These are phyloP conservation scores for Hymenoscyphus occultus DNA, from an alignment of 2,329 filamentous ascomycete species.

Conservation along the genomic window DNA sequence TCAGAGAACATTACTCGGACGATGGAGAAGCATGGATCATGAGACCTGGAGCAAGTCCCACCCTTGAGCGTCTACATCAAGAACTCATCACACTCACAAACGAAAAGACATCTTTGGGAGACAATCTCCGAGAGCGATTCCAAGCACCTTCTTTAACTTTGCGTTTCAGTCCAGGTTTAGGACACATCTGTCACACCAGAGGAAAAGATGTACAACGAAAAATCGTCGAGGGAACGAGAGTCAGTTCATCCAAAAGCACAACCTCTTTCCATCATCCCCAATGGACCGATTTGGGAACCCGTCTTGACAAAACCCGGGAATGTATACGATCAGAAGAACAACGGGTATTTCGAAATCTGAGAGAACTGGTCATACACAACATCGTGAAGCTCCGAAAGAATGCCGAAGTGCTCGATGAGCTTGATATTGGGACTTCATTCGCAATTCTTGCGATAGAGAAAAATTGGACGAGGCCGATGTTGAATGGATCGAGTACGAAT, in stretches of 20 bases:
- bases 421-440: slow-evolving; percentile 87
- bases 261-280: slow-evolving; percentile 78
- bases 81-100: slow-evolving; percentile 58
- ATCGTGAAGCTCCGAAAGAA: slow-evolving; percentile 85
- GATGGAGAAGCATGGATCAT: slow-evolving; percentile 63
- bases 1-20: slow-evolving; percentile 57
- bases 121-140: slow-evolving; percentile 59
- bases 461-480: slow-evolving; percentile 66
- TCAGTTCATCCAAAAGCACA: slow-evolving; percentile 80
- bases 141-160: slow-evolving; percentile 66
- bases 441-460: slow-evolving; percentile 75
- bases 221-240: slow-evolving; percentile 42
- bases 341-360: slow-evolving; percentile 70
- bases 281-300: slow-evolving; percentile 79
- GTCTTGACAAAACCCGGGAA: slow-evolving; percentile 72
- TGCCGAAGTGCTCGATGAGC: slow-evolving; percentile 85
- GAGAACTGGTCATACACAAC: slow-evolving; percentile 73
- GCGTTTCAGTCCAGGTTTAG: slow-evolving; percentile 81
- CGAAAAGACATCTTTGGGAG: slow-evolving; percentile 60
- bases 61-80: slow-evolving; percentile 64
- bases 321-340: slow-evolving; percentile 84
- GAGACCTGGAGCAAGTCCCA: slow-evolving; percentile 64
- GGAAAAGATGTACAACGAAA: slow-evolving; percentile 61
- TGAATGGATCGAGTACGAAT: slow-evolving; percentile 65
- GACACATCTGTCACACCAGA: slow-evolving; percentile 87